Percentiles rank a stretch among this genome's conserved stretches.
These are phyloP conservation scores for Rubroshorea leprosula DNA, from an alignment of 345 rosid species.

Conservation along the genomic window DNA sequence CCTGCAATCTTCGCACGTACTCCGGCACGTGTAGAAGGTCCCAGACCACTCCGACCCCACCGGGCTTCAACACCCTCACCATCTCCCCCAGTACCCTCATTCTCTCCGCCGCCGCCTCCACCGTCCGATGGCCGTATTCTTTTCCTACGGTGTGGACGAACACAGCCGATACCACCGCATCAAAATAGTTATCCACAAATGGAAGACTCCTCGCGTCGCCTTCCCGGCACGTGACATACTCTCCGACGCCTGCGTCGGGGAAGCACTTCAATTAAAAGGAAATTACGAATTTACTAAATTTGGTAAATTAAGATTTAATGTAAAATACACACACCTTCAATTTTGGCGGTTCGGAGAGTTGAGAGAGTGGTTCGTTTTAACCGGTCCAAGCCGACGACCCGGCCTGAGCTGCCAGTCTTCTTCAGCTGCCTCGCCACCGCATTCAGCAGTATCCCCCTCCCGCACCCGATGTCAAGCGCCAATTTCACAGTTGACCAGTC, in stretches of 20 bases:
- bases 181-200: constrained; percentile 76
- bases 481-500: constrained; percentile 91
- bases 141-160: constrained; percentile 80
- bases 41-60: constrained; percentile 80
- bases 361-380: constrained; percentile 67
- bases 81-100: constrained; percentile 76
- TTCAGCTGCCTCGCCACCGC: constrained; percentile 93
- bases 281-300: neutral
- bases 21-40: constrained; percentile 80
- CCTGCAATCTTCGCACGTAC: constrained; percentile 69
- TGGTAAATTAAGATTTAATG: too few relatives aligned
- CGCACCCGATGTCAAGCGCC: constrained; percentile 91
- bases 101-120: constrained; percentile 90
- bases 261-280: too few relatives aligned
- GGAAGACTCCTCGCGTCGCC: constrained; percentile 84
- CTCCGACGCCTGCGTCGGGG: constrained; percentile 59
- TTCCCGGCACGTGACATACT: constrained; percentile 89
- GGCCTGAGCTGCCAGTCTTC: constrained; percentile 90
- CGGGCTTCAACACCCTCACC: constrained; percentile 84
- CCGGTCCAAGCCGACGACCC: constrained; percentile 87
- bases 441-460: constrained; percentile 80
- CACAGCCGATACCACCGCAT: constrained; percentile 86
- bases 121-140: constrained; percentile 79
- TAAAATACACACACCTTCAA: constrained; percentile 50
- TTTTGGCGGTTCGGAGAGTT: constrained; percentile 80